Conservation (phyloP, 192 early-diverging fungal species). For the Coemansia sp. region DNA sequence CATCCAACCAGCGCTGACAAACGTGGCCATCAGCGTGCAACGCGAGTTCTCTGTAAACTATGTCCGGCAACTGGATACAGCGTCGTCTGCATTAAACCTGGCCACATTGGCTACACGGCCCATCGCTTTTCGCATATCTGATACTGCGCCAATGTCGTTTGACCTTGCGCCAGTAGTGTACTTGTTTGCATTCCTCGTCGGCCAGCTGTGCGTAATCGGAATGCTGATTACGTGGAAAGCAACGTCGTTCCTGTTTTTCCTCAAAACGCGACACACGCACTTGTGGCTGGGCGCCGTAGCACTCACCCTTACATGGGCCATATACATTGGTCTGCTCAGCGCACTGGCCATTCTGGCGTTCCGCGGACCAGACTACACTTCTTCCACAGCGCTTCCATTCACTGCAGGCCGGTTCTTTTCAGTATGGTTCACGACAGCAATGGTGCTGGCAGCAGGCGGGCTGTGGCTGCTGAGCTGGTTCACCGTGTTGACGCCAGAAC, state of each 20-base stretch:
- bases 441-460: not conserved
- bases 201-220: slow-evolving; percentile 10
- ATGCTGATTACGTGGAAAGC: slow-evolving; percentile 27
- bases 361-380: slow-evolving; percentile 14
- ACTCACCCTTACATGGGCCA: not conserved
- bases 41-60: not conserved
- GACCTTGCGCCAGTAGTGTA: slow-evolving; percentile 13
- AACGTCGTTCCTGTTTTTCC: slow-evolving; percentile 21
- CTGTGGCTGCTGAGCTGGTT: slow-evolving; percentile 33
- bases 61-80: not conserved
- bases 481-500: slow-evolving; percentile 18
- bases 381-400: slow-evolving; percentile 1
- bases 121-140: slow-evolving; percentile 1
- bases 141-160: slow-evolving; percentile 18
- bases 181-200: slow-evolving; percentile 18
- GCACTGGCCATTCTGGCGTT: slow-evolving; percentile 24
- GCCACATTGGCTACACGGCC: slow-evolving; percentile 1
- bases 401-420: slow-evolving; percentile 31
- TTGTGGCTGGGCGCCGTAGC: slow-evolving; percentile 7
- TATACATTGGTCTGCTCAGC: slow-evolving; percentile 8
- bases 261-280: slow-evolving; percentile 10
- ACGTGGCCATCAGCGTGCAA: not conserved
- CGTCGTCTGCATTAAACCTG: not conserved
- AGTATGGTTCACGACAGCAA: slow-evolving; percentile 16
- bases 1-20: slow-evolving; percentile 3